Evolutionary conservation across 331 rosid species (phyloP).

Genomic region (Arachis monticola): DNA sequence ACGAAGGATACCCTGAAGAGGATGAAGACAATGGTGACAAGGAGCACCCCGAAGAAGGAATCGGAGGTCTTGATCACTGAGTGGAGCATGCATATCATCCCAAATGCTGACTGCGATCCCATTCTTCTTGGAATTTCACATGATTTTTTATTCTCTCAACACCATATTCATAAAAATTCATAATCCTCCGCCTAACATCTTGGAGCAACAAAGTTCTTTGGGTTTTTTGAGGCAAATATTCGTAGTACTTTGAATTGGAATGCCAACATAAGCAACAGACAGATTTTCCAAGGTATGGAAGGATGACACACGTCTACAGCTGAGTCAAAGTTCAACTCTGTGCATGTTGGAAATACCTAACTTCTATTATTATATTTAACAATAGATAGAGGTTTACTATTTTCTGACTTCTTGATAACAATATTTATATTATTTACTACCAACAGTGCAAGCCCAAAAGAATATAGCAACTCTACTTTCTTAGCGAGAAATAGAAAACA

Average conservation of each 20-base stretch:
- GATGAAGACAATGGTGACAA: conserved; percentile 75
- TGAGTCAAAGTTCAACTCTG: neutral
- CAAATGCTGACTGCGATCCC: neutral
- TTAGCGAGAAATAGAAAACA: neutral
- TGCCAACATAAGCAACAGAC: neutral
- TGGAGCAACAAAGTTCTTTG: neutral
- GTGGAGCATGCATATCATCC: neutral
- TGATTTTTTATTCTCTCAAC: neutral
- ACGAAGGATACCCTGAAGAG: conserved; percentile 91
- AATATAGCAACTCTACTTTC: neutral
- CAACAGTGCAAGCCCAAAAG: neutral
- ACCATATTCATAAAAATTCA: neutral
- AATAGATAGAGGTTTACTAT: neutral
- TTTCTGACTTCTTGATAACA: neutral
- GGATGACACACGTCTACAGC: neutral
- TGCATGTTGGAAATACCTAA: neutral
- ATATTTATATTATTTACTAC: neutral
- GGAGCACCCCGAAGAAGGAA: conserved; percentile 85
- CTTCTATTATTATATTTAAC: too few relatives aligned
- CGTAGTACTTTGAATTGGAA: neutral
- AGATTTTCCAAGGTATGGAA: neutral
- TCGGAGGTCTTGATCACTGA: conserved; percentile 75
- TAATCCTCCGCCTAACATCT: neutral
- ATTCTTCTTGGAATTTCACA: neutral
- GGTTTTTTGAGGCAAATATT: neutral